A percentile compares a stretch with the other conserved stretches of the same genome.
Evolutionary conservation across 1,284 basidiomycete genomes (phyloP).

Genomic region (Ustilago shanxiensis): DNA sequence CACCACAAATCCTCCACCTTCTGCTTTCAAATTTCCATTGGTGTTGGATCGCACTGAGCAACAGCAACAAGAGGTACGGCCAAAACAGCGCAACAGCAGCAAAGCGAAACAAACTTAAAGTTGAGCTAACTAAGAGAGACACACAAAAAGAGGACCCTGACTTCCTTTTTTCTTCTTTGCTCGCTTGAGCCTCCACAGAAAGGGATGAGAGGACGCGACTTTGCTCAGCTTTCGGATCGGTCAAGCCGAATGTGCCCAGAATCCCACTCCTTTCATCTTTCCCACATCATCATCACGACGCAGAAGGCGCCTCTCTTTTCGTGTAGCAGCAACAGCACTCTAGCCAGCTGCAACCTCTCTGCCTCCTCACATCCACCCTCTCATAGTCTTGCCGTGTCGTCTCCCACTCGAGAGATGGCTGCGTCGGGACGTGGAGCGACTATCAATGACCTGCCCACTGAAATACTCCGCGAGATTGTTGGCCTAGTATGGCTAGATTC

Average conservation of each 20-base stretch:
- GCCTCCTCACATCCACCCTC: not conserved
- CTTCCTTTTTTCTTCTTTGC: not conserved
- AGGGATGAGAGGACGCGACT: not conserved
- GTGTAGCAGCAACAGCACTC: not conserved
- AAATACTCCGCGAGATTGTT: constrained; percentile 60
- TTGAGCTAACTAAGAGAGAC: too few relatives aligned
- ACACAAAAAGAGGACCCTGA: not conserved
- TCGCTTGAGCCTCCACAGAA: not conserved
- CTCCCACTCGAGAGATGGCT: constrained; percentile 34
- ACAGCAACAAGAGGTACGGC: too few relatives aligned
- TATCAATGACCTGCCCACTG: constrained; percentile 57
- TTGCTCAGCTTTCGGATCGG: not conserved
- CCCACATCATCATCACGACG: not conserved
- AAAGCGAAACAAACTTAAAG: not conserved
- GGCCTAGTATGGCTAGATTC: constrained; percentile 62
- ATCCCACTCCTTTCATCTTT: not conserved
- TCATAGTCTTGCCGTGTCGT: constrained; percentile 5
- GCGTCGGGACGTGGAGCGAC: constrained; percentile 32
- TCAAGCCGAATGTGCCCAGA: not conserved
- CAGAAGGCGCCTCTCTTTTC: too few relatives aligned
- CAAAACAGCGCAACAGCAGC: not conserved
- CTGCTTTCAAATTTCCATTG: too few relatives aligned
- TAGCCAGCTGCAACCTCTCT: not conserved
- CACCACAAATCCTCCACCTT: too few relatives aligned
- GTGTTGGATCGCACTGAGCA: too few relatives aligned